These are phyloP conservation scores for Paraleonurus japonicus DNA, from an alignment of 257 asterid species.

Conservation along the genomic window DNA sequence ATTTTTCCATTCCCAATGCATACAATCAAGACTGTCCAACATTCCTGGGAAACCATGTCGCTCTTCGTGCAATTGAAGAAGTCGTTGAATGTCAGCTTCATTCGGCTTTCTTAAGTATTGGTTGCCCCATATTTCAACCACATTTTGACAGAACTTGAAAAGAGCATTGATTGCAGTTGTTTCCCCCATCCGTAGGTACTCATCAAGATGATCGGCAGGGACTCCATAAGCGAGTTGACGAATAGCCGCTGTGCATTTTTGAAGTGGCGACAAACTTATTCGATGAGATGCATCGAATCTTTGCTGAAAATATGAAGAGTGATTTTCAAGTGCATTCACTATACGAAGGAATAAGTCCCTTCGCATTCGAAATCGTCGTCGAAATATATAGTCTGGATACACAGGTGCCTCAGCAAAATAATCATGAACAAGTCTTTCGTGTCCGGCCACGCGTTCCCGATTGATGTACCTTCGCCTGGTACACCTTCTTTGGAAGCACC, in stretches of 20 bases:
- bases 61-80: no score
- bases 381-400: neutral
- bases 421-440: neutral
- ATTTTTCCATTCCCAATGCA: no score
- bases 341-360: no score
- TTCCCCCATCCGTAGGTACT: neutral
- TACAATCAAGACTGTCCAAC: no score
- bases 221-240: neutral
- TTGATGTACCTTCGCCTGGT: neutral
- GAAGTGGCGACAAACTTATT: neutral
- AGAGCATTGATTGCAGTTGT: neutral
- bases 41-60: no score
- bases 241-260: neutral
- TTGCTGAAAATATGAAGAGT: neutral
- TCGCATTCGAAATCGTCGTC: neutral
- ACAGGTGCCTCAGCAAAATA: neutral
- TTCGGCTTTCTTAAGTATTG: slow-evolving; percentile 1
- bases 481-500: no score
- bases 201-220: neutral
- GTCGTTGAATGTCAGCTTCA: no score
- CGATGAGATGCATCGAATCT: neutral
- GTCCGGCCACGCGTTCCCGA: neutral
- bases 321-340: neutral
- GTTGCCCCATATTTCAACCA: neutral
- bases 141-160: neutral